Evolutionary conservation across 208 protist genomes (phyloP).

Genomic region (Leishmania mexicana): DNA sequence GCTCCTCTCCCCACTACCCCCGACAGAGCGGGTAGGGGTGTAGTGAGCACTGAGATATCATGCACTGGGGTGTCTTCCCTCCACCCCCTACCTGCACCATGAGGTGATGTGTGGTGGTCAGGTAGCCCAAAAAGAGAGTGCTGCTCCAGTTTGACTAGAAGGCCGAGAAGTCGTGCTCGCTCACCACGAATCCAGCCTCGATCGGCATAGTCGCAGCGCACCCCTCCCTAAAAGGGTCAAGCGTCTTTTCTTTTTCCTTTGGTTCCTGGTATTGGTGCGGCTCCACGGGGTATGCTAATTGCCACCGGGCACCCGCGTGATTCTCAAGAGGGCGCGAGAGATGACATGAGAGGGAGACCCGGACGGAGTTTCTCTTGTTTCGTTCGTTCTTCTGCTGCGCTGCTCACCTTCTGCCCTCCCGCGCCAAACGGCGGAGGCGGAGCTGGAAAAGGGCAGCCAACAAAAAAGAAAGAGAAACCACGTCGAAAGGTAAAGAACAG

Average conservation of each 20-base stretch:
- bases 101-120: background rate
- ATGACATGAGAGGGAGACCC: too few species aligned
- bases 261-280: background rate
- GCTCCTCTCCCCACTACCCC: too few species aligned
- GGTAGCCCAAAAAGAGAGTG: background rate
- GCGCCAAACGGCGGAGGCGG: background rate
- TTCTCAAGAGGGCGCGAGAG: background rate
- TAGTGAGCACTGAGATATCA: background rate
- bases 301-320: background rate
- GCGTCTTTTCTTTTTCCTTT: background rate
- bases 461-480: background rate
- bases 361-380: background rate
- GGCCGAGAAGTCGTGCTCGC: constrained; percentile 22
- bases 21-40: background rate
- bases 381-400: background rate
- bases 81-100: background rate
- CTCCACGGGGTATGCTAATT: background rate
- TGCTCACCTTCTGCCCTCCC: background rate
- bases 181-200: constrained; percentile 16
- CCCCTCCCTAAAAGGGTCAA: background rate
- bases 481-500: background rate
- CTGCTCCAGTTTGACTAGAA: background rate
- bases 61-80: background rate
- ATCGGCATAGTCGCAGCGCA: background rate
- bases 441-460: background rate